These are phyloP conservation scores for Spergularia azorica DNA, from an alignment of 179 eudicot genomes.

Conservation along the genomic window DNA sequence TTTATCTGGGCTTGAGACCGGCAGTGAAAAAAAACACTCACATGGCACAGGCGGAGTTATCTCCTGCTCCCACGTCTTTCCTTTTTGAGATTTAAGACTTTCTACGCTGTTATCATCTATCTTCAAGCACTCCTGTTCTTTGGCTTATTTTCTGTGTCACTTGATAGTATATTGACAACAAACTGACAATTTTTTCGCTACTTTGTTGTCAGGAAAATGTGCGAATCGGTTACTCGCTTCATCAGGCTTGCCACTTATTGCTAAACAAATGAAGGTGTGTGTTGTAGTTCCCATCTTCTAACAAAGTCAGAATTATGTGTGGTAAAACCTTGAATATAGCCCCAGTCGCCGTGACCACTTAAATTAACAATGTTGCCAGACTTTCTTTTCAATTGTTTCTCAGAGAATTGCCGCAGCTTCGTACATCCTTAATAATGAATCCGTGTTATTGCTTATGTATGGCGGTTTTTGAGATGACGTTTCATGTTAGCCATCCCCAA, in stretches of 20 bases:
- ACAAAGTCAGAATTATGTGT: background rate
- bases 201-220: conserved; percentile 71
- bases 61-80: too few species aligned
- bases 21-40: too few species aligned
- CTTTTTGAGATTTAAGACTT: background rate
- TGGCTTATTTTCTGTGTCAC: conserved; percentile 7
- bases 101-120: background rate
- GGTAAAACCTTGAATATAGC: background rate
- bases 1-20: too few species aligned
- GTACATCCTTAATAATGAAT: background rate
- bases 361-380: background rate
- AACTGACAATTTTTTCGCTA: conserved; percentile 5
- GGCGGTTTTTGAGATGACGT: background rate
- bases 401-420: background rate
- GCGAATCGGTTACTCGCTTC: conserved; percentile 88
- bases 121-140: conserved; percentile 2
- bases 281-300: background rate
- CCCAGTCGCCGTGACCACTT: too few species aligned
- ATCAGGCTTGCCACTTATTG: conserved; percentile 92
- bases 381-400: background rate
- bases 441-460: background rate
- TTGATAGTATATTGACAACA: conserved; percentile 4
- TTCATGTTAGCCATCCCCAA: too few species aligned
- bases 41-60: too few species aligned
- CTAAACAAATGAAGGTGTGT: conserved; percentile 92